phyloP scores from a whole-genome alignment of 306 rosid species.

The Vicia sativa region DNA sequence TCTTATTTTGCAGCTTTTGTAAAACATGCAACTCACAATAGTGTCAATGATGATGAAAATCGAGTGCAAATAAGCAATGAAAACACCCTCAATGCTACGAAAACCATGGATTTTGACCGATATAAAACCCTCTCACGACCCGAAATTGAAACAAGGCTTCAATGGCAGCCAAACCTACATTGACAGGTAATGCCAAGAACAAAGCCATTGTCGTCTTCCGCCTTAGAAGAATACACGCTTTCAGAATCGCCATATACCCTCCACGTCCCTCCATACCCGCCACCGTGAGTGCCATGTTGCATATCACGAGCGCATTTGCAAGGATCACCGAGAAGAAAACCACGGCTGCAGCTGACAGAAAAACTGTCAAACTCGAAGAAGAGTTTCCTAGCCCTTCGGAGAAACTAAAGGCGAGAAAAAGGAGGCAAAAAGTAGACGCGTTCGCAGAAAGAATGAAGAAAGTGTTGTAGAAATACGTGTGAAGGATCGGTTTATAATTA shows the following conservation, averaged over 20 bases:
- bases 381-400: slow-evolving; percentile 52
- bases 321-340: slow-evolving; percentile 70
- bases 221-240: slow-evolving; percentile 69
- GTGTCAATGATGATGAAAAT: slow-evolving; percentile 67
- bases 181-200: slow-evolving; percentile 66
- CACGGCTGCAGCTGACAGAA: slow-evolving; percentile 61
- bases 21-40: slow-evolving; percentile 67
- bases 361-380: slow-evolving; percentile 43
- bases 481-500: slow-evolving; percentile 55
- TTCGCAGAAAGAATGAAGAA: slow-evolving; percentile 69
- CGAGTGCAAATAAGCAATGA: slow-evolving; percentile 78
- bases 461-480: slow-evolving; percentile 55
- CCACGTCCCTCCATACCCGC: slow-evolving; percentile 69
- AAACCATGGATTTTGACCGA: slow-evolving; percentile 33
- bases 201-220: slow-evolving; percentile 73
- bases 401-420: slow-evolving; percentile 59
- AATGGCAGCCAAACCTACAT: slow-evolving; percentile 58
- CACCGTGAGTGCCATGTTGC: slow-evolving; percentile 66
- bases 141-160: slow-evolving; percentile 84
- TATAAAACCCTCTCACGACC: slow-evolving; percentile 51
- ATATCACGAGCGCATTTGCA: slow-evolving; percentile 65
- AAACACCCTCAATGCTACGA: slow-evolving; percentile 52
- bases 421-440: slow-evolving; percentile 60
- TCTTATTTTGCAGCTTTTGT: slow-evolving; percentile 55
- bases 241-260: slow-evolving; percentile 67